A percentile compares a stretch with the other conserved stretches of the same genome.
phyloP scores from a whole-genome alignment of 31 red algal genomes.

The Asparagopsis taxiformis region DNA sequence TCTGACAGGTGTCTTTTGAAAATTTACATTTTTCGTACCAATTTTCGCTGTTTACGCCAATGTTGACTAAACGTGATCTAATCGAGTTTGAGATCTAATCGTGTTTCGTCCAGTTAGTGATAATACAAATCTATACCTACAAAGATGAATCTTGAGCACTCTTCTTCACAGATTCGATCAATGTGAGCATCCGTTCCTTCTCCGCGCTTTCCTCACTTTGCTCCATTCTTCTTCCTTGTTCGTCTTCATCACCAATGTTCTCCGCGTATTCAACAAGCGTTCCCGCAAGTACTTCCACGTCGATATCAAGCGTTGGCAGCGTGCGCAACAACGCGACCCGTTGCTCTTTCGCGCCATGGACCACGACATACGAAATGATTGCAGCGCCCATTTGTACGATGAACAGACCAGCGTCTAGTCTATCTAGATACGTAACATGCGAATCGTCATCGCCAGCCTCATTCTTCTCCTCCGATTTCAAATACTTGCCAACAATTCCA shows the following conservation, averaged over 20 bases:
- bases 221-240: background rate
- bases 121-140: no score
- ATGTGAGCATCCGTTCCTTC: background rate
- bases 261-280: background rate
- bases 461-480: no score
- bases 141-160: no score
- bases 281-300: background rate
- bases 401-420: background rate
- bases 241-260: background rate
- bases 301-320: background rate
- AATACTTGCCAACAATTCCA: no score
- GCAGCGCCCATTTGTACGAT: constrained; percentile 6
- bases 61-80: no score
- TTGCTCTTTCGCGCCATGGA: background rate
- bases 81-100: no score
- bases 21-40: no score
- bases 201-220: no score
- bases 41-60: no score
- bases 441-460: constrained; percentile 1
- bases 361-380: constrained; percentile 3
- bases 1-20: no score
- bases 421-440: no score
- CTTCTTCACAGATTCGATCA: constrained; percentile 1
- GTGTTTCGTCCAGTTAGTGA: no score
- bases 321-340: background rate